Evolutionary conservation across 225 moss, liverwort and hornwort species (phyloP).

Genomic region (Antitrichia curtipendula): DNA sequence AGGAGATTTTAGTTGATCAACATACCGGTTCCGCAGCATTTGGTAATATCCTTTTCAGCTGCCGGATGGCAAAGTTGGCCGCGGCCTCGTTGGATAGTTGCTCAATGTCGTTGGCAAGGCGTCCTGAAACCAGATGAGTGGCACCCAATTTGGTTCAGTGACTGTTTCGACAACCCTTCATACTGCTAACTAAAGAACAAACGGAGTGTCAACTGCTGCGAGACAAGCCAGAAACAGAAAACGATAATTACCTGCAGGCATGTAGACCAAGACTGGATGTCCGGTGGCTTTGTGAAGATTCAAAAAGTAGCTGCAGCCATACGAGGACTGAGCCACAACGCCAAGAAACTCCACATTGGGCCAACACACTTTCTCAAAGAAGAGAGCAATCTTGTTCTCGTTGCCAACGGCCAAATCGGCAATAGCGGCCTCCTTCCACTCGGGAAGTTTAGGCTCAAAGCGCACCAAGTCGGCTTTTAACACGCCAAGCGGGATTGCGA

Average conservation of each 20-base stretch:
- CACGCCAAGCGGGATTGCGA: slow-evolving; percentile 90
- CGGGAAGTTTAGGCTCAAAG: slow-evolving; percentile 84
- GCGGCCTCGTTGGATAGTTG: slow-evolving; percentile 76
- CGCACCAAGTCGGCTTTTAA: slow-evolving; percentile 48
- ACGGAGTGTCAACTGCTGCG: not conserved
- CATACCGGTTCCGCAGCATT: slow-evolving; percentile 83
- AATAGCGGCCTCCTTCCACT: slow-evolving; percentile 85
- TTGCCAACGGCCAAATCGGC: slow-evolving; percentile 84
- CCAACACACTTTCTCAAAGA: slow-evolving; percentile 87
- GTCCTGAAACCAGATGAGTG: slow-evolving; percentile 41
- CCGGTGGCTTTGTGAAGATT: slow-evolving; percentile 99
- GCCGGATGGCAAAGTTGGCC: slow-evolving; percentile 77
- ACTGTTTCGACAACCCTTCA: not conserved
- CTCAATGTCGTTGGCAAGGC: slow-evolving; percentile 88
- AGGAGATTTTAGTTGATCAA: not conserved
- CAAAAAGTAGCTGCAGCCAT: slow-evolving; percentile 97
- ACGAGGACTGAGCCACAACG: slow-evolving; percentile 88
- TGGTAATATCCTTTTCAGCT: slow-evolving; percentile 89
- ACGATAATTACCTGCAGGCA: slow-evolving; percentile 60
- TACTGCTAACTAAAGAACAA: not conserved
- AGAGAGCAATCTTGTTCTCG: slow-evolving; percentile 92
- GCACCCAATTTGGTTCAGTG: not conserved
- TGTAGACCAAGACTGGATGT: slow-evolving; percentile 92
- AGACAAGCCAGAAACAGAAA: not conserved
- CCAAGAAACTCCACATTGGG: slow-evolving; percentile 98